A percentile compares a stretch with the other conserved stretches of the same genome.
phyloP scores from a whole-genome alignment of 352 stramenopile species.

The Globisporangium rhizosaccharum region DNA sequence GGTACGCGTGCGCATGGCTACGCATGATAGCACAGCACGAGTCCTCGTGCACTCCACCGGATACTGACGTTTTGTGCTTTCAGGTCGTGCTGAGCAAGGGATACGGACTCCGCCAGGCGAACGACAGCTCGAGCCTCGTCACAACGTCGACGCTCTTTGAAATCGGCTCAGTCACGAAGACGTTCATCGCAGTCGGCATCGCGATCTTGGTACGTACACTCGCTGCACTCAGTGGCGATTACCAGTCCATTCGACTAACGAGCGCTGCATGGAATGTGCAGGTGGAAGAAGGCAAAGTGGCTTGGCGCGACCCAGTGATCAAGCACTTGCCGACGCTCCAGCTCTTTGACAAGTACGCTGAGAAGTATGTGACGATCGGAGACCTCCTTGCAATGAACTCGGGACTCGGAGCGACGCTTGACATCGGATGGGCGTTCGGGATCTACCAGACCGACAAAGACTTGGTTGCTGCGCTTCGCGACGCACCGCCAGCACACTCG shows the following conservation, averaged over 20 bases:
- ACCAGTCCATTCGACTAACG: background rate
- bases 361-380: slow-evolving; percentile 41
- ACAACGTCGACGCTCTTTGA: slow-evolving; percentile 50
- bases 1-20: slow-evolving; percentile 6
- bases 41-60: background rate
- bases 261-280: background rate
- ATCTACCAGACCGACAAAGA: slow-evolving; percentile 32
- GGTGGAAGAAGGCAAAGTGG: slow-evolving; percentile 47
- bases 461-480: slow-evolving; percentile 25
- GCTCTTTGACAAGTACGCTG: slow-evolving; percentile 55
- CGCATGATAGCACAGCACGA: background rate
- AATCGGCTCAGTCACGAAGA: slow-evolving; percentile 66
- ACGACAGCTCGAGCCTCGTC: slow-evolving; percentile 27
- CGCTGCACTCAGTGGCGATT: background rate
- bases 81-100: slow-evolving; percentile 33
- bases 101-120: slow-evolving; percentile 30
- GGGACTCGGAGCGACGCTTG: slow-evolving; percentile 22
- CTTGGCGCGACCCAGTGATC: slow-evolving; percentile 51
- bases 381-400: slow-evolving; percentile 65
- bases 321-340: slow-evolving; percentile 42
- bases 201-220: slow-evolving; percentile 24
- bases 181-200: slow-evolving; percentile 43
- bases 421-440: slow-evolving; percentile 26
- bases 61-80: background rate
- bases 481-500: slow-evolving; percentile 33